Conservation (phyloP, 257 asterid species). For the Solanum etuberosum region DNA sequence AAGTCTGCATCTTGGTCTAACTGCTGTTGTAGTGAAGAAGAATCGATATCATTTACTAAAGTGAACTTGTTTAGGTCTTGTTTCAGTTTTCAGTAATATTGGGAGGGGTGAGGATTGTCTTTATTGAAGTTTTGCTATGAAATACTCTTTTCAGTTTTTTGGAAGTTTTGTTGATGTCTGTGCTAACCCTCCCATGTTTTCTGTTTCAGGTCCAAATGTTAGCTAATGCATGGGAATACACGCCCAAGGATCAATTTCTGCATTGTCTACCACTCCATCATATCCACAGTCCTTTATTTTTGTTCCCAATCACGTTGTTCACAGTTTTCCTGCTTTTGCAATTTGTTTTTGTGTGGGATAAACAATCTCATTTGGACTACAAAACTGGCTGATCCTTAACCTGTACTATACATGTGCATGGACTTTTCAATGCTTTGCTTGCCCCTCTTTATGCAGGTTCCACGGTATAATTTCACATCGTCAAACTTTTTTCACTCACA, state of each 20-base stretch:
- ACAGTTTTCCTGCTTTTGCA: neutral
- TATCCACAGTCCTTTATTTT: neutral
- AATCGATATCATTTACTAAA: neutral
- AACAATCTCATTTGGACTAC: neutral
- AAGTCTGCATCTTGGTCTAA: neutral
- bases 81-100: neutral
- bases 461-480: slow-evolving; percentile 22
- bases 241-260: slow-evolving; percentile 6
- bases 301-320: neutral
- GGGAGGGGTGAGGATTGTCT: neutral
- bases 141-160: neutral
- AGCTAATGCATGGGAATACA: slow-evolving; percentile 11
- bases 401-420: slow-evolving; percentile 2
- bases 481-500: neutral
- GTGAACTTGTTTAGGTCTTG: neutral
- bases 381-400: slow-evolving; percentile 2
- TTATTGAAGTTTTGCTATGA: neutral
- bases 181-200: neutral
- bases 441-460: slow-evolving; percentile 23
- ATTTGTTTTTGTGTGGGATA: neutral
- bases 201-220: slow-evolving; percentile 14
- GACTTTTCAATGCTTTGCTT: slow-evolving; percentile 8
- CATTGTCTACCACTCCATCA: slow-evolving; percentile 15
- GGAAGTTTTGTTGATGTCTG: neutral
- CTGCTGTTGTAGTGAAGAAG: neutral